Percentiles rank a stretch among this genome's conserved stretches.
Evolutionary conservation across 176 grass and related monocot genomes (phyloP).

Genomic region (Bothriochloa decipiens): DNA sequence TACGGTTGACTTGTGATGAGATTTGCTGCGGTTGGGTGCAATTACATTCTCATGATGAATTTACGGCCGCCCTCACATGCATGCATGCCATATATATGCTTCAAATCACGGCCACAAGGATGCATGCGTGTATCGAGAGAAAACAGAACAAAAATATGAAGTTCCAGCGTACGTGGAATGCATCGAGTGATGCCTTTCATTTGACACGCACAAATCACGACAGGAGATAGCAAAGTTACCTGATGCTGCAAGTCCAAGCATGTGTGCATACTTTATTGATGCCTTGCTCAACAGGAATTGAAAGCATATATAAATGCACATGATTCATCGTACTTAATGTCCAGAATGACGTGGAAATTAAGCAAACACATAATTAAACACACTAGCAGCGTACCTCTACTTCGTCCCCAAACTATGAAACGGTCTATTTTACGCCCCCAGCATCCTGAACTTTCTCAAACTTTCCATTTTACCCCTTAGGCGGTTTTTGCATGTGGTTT

Average conservation of each 20-base stretch:
- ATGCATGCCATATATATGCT: not conserved
- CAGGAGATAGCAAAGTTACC: too few relatives aligned
- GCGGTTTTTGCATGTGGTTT: too few relatives aligned
- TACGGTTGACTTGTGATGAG: not conserved
- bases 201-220: not conserved
- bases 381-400: too few relatives aligned
- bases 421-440: too few relatives aligned
- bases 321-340: not conserved
- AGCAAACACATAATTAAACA: too few relatives aligned
- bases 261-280: not conserved
- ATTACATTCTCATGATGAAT: not conserved
- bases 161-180: not conserved
- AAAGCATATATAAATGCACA: not conserved
- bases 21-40: not conserved
- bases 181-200: not conserved
- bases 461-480: too few relatives aligned
- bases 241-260: not conserved
- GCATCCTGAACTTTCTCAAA: too few relatives aligned
- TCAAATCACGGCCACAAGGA: not conserved
- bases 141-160: not conserved
- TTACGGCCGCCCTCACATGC: not conserved
- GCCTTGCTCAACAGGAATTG: not conserved
- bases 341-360: too few relatives aligned
- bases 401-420: too few relatives aligned
- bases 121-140: not conserved